Evolutionary conservation across 2,329 filamentous ascomycete species (phyloP).

Genomic region (Fusarium sp.): DNA sequence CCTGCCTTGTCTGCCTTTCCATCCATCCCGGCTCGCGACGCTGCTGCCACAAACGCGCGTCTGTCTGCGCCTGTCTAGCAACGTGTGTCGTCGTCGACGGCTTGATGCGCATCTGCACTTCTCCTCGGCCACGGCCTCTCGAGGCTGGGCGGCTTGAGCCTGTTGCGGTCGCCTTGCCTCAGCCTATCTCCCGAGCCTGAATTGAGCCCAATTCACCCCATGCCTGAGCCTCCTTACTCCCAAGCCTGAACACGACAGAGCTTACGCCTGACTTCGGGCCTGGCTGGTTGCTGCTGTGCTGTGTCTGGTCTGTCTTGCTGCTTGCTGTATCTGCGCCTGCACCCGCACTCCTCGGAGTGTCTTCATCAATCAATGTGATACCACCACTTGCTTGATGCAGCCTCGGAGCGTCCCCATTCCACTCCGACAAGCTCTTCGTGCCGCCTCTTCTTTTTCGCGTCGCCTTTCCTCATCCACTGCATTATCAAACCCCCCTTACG

Average conservation of each 20-base stretch:
- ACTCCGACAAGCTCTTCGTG: conserved; percentile 46
- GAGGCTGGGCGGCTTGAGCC: conserved; percentile 32
- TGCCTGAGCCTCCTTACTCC: conserved; percentile 31
- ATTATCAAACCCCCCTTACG: conserved; percentile 55
- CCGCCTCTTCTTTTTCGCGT: conserved; percentile 47
- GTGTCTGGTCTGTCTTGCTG: conserved; percentile 32
- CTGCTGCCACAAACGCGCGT: conserved; percentile 30
- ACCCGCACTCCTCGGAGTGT: conserved; percentile 48
- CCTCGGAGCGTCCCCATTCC: conserved; percentile 48
- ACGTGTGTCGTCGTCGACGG: conserved; percentile 33
- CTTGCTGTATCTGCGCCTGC: conserved; percentile 36
- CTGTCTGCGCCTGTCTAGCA: conserved; percentile 29
- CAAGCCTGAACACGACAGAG: conserved; percentile 34
- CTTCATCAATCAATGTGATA: conserved; percentile 52
- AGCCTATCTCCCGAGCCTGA: conserved; percentile 29
- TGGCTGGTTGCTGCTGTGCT: conserved; percentile 22
- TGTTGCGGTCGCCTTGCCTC: conserved; percentile 33
- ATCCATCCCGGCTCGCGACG: not conserved
- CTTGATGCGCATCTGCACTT: not conserved
- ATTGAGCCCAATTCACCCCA: conserved; percentile 38
- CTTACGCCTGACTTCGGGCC: conserved; percentile 16
- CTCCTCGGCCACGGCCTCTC: conserved; percentile 22
- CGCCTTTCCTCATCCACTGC: conserved; percentile 49
- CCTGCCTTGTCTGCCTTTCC: not conserved
- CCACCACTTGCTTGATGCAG: conserved; percentile 51